Evolutionary conservation across 78 protist genomes (phyloP).

Genomic region (Dictyostelium capitatum): DNA sequence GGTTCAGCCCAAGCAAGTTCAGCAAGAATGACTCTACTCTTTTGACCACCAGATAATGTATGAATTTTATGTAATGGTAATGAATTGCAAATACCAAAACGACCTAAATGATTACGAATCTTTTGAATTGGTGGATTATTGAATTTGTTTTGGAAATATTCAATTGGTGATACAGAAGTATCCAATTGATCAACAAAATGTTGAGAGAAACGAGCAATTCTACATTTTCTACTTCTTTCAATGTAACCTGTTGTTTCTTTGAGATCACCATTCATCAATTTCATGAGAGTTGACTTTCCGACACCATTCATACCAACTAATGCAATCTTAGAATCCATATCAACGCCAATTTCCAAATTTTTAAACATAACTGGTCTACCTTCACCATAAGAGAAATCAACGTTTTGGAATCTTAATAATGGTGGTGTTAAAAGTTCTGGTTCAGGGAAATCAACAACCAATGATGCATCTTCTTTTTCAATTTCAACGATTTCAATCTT

Average conservation of each 20-base stretch:
- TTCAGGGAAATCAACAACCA: conserved; percentile 79
- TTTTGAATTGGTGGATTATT: conserved; percentile 72
- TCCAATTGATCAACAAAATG: conserved; percentile 94
- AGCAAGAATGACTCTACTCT: conserved; percentile 96
- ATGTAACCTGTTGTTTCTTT: conserved; percentile 88
- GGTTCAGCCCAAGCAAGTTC: conserved; percentile 89
- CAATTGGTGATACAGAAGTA: conserved; percentile 85
- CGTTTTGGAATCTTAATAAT: conserved; percentile 76
- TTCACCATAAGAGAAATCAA: conserved; percentile 85
- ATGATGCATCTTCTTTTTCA: conserved; percentile 52
- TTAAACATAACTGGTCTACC: conserved; percentile 79
- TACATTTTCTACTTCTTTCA: conserved; percentile 72
- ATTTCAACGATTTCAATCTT: conserved; percentile 54
- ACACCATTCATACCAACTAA: conserved; percentile 97
- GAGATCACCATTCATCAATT: conserved; percentile 91
- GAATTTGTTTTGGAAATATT: conserved; percentile 82
- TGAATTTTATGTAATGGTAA: conserved; percentile 74
- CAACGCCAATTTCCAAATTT: conserved; percentile 87
- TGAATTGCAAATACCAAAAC: conserved; percentile 82
- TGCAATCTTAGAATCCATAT: conserved; percentile 88
- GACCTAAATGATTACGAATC: conserved; percentile 85
- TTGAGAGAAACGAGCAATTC: conserved; percentile 91
- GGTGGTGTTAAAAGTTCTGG: conserved; percentile 72
- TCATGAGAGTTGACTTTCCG: conserved; percentile 95
- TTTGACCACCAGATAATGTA: conserved; percentile 97